Base-by-base conservation (phyloP, 2,329 filamentous ascomycete species). In the Fusarium sp. region DNA sequence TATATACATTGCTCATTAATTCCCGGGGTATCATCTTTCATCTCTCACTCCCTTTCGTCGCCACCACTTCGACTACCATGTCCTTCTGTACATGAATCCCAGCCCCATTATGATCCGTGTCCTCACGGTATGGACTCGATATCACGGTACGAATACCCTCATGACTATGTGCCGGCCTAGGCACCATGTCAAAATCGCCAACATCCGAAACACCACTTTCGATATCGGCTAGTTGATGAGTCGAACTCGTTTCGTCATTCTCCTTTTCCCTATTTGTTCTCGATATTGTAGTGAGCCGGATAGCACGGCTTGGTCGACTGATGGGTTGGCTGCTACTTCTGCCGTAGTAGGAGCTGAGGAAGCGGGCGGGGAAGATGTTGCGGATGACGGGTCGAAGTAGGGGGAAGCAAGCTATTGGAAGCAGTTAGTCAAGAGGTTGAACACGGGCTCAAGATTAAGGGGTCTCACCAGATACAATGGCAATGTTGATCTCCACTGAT, bases 401-500 rank as follows among this genome's bases (percentile, higher is more conserved):
- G 11, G 75, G 73, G 25, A 76, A 71, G 4, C 75, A 77, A 22
- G 73, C 75, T 77, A n/a, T 4, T 33, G 15, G 32, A n/a, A 7
- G n/a, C n/a, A n/a, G 22, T 37, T 27, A 37, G 33, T 38, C 33
- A 25, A 27, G 54, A 25, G 7, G 9, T 15, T n/a, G 10, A 37
- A 37, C 10, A 11, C 1, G 7, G 15, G 14, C 2, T 12, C 0
- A 8, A 12, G 22, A 3, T 15, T 17, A 35, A 43, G 2, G 17
- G 12, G 7, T 2, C 69, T 20, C 65, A 73, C 74, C 68, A 0
- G 72, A 76, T 3, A 77, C 74, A 20, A 77, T 66, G 15, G 75
- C 74, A 58, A 77, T 77, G 8, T 77, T 76, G 0, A 76, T 66
- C 37, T 77, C 75, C 2, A 77, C 75, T 0, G 72, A 60, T 33